phyloP scores from a whole-genome alignment of 495 filamentous ascomycete species.

The Tuber melanosporum region DNA sequence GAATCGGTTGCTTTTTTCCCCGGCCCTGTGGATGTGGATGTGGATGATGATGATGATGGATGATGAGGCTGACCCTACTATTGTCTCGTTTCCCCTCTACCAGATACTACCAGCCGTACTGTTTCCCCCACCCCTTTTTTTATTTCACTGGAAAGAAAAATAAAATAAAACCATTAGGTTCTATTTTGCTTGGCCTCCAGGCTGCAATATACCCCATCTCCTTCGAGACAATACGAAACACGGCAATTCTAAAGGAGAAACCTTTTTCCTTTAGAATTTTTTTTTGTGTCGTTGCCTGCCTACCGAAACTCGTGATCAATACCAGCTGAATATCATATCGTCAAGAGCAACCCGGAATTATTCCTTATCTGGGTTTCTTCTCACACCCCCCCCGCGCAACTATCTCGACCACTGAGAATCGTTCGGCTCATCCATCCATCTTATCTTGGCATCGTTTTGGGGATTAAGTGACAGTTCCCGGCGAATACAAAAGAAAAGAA shows the following conservation, averaged over 20 bases:
- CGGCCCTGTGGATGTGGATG: conserved; percentile 8
- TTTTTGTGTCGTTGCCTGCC: conserved; percentile 18
- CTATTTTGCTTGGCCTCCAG: conserved; percentile 20
- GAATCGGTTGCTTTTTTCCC: conserved; percentile 12
- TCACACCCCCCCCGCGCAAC: background rate
- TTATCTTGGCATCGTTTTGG: conserved; percentile 14
- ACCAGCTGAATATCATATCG: conserved; percentile 16
- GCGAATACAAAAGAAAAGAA: background rate
- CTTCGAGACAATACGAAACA: conserved; percentile 15
- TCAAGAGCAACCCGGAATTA: conserved; percentile 16
- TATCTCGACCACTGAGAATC: conserved; percentile 11
- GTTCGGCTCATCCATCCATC: conserved; percentile 3
- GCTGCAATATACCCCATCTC: conserved; percentile 17
- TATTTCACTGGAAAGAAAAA: conserved; percentile 2
- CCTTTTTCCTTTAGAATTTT: conserved; percentile 14
- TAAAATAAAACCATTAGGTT: conserved; percentile 12
- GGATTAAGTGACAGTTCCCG: conserved; percentile 17
- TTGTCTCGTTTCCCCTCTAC: conserved; percentile 16
- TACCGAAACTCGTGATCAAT: conserved; percentile 16
- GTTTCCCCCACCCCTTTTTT: conserved; percentile 4
- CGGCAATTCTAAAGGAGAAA: conserved; percentile 19
- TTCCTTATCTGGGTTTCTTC: background rate
- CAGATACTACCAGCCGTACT: conserved; percentile 13
- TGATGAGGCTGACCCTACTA: conserved; percentile 19
- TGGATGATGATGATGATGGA: conserved; percentile 13